phyloP scores from a whole-genome alignment of 176 grass and related monocot species.

The Puccinellia tenuiflora region DNA sequence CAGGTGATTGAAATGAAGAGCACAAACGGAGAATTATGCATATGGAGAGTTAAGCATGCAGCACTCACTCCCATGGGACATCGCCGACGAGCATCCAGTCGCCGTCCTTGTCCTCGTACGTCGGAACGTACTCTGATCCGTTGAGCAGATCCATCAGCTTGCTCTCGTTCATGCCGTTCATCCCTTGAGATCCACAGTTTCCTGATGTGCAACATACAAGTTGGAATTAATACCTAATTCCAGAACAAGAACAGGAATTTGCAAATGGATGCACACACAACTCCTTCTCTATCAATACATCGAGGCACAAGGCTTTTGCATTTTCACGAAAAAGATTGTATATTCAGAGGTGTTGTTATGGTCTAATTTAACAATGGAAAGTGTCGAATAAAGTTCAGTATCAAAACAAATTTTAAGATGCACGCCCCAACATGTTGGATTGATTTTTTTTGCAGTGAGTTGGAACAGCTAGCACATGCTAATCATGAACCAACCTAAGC shows the following conservation, averaged over 20 bases:
- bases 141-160: constrained; percentile 64
- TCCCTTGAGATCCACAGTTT: constrained; percentile 57
- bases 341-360: not conserved
- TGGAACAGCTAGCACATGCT: constrained; percentile 35
- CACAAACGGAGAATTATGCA: not conserved
- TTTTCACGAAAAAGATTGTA: too few relatives aligned
- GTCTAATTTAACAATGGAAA: not conserved
- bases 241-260: not conserved
- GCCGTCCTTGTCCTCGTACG: constrained; percentile 93
- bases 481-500: constrained; percentile 30
- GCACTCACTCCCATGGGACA: constrained; percentile 89
- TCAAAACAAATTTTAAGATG: not conserved
- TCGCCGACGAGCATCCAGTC: constrained; percentile 98
- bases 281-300: too few relatives aligned
- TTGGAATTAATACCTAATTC: not conserved
- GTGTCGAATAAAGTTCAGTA: not conserved
- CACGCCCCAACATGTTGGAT: constrained; percentile 26
- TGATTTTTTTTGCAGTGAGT: not conserved
- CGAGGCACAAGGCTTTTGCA: too few relatives aligned
- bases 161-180: constrained; percentile 69
- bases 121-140: constrained; percentile 82
- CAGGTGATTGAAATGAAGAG: not conserved
- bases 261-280: not conserved
- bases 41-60: not conserved
- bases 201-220: constrained; percentile 15